phyloP scores from a whole-genome alignment of 2,329 filamentous ascomycete species.

The Cucurbitaria berberidis region DNA sequence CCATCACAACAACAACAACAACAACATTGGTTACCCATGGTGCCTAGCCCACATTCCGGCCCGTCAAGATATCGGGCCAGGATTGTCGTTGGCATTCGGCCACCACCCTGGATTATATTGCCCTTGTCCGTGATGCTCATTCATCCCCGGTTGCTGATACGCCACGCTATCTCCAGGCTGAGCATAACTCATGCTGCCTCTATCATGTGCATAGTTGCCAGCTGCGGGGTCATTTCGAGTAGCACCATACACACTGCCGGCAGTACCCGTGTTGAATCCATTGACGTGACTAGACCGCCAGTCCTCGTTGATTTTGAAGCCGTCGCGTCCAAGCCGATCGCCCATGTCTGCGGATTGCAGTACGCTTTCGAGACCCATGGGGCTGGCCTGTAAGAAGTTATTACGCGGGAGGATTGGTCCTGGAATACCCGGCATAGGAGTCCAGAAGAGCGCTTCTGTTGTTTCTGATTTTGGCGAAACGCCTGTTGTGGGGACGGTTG shows the following conservation, averaged over 20 bases:
- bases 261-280: slow-evolving; percentile 16
- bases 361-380: slow-evolving; percentile 47
- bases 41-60: not conserved
- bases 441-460: slow-evolving; percentile 42
- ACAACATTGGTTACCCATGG: too few species aligned
- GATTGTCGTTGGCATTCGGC: slow-evolving; percentile 7
- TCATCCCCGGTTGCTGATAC: slow-evolving; percentile 1
- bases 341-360: slow-evolving; percentile 36
- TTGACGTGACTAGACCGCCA: slow-evolving; percentile 26
- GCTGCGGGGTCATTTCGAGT: slow-evolving; percentile 1
- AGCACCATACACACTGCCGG: slow-evolving; percentile 8
- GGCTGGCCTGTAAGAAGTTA: slow-evolving; percentile 32
- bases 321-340: slow-evolving; percentile 42
- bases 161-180: slow-evolving; percentile 1
- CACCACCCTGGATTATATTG: slow-evolving; percentile 15
- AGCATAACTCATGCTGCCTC: slow-evolving; percentile 1
- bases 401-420: slow-evolving; percentile 45
- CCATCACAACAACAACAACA: too few species aligned
- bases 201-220: slow-evolving; percentile 4
- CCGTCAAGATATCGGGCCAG: slow-evolving; percentile 14
- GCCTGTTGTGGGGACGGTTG: slow-evolving; percentile 17
- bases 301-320: slow-evolving; percentile 42
- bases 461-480: slow-evolving; percentile 17
- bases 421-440: slow-evolving; percentile 49
- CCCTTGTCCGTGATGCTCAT: slow-evolving; percentile 7